phyloP scores from a whole-genome alignment of 768 basidiomycete species.

The Tulasnella sp. region DNA sequence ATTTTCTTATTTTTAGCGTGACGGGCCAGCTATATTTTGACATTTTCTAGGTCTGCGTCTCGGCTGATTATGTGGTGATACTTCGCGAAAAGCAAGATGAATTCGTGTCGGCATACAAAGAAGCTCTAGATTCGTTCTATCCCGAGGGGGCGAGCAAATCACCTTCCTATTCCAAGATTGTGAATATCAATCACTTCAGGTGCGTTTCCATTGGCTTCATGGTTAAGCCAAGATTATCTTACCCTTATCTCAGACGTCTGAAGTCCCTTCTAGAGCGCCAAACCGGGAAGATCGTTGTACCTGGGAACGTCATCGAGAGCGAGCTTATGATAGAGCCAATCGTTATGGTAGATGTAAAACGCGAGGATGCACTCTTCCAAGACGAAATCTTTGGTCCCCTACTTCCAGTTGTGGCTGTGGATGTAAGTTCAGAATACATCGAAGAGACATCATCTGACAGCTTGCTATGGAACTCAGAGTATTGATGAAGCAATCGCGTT shows the following conservation, averaged over 20 bases:
- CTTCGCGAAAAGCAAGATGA: slow-evolving; percentile 30
- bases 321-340: slow-evolving; percentile 58
- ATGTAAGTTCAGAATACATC: not conserved
- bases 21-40: not conserved
- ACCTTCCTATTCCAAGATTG: slow-evolving; percentile 38
- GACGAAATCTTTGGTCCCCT: slow-evolving; percentile 30
- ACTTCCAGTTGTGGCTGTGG: slow-evolving; percentile 25
- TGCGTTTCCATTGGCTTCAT: slow-evolving; percentile 30
- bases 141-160: slow-evolving; percentile 34
- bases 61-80: slow-evolving; percentile 44
- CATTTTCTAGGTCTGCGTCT: slow-evolving; percentile 44
- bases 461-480: not conserved
- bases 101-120: slow-evolving; percentile 32
- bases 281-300: slow-evolving; percentile 49
- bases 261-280: slow-evolving; percentile 49
- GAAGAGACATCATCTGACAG: not conserved
- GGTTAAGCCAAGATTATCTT: not conserved
- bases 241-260: not conserved
- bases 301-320: slow-evolving; percentile 41
- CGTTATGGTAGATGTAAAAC: slow-evolving; percentile 46
- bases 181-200: slow-evolving; percentile 39
- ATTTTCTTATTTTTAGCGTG: not conserved
- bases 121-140: slow-evolving; percentile 42
- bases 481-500: slow-evolving; percentile 22
- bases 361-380: slow-evolving; percentile 19